Evolutionary conservation across 2,329 filamentous ascomycete species (phyloP), one percentile per base, ranked within the genome.

Genomic region (Pyrenophora tritici-repentis): DNA sequence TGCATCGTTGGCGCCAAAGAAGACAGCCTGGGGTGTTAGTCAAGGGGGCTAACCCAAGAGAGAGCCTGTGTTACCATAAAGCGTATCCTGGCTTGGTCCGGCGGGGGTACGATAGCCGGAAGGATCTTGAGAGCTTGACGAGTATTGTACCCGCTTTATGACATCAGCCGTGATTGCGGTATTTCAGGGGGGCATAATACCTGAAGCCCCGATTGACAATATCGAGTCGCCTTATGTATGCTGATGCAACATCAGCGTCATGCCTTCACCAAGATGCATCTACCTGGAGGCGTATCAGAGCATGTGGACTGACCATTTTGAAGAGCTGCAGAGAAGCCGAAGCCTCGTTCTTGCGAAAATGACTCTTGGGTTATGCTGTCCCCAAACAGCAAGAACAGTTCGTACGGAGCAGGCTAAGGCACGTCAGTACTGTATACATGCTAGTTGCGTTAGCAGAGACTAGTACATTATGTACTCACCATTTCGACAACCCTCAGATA

Each of bases 1-100:
- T 3, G 93, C 87, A 73, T 97, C 94, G 70, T 99, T 97, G 62
- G 94, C 90, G 14, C 94, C 94, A 53, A 97, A 86, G 59, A 96
- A 87, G 51, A 96, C 75, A 33, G 88, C 78, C 88, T 91, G 50
- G 35, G n/a, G 26, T 14, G 38, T 66, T 35, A 63, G 53, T 44
- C 31, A 38, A 35, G 26, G 26, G 26, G 9, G 26, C 33, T 37
- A 26, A 16, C 14, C 6, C 13, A 33, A 34, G 16, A 35, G 31
- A 38, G 50, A 39, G 22, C 45, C 22, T 16, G 16, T 43, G 53
- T 18, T 67, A 89, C 87, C 58, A 93, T 73, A 63, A 89, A 87
- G 50, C 85, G 83, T 50, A 92, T 81, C 66, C 81, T 82, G 22
- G 81, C 82, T 18, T 79, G 73, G 1, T 81, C 78, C 1, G 85